Evolutionary conservation across 1,139 yeast species (phyloP).

Genomic region (Pichia sp.): DNA sequence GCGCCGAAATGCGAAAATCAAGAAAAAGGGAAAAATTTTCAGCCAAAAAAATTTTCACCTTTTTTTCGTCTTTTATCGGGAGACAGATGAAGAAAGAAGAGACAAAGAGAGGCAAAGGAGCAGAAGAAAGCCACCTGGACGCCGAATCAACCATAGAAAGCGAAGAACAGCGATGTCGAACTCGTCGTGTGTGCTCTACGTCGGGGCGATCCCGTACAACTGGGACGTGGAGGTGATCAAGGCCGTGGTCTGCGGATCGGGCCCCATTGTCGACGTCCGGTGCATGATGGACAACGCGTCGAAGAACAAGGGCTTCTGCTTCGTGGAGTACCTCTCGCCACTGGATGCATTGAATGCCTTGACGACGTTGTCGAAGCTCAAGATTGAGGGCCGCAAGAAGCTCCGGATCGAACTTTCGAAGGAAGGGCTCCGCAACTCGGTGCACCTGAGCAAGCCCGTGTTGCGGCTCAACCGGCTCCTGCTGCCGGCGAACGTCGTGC

Average conservation of each 20-base stretch:
- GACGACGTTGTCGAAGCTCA: conserved; percentile 40
- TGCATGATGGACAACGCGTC: conserved; percentile 58
- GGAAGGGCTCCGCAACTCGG: conserved; percentile 48
- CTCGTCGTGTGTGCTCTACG: conserved; percentile 42
- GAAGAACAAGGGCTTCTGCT: conserved; percentile 63
- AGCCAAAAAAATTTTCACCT: conserved; percentile 3
- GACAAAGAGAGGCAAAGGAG: background rate
- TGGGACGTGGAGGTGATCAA: conserved; percentile 56
- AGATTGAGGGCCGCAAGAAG: conserved; percentile 40
- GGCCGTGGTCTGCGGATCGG: conserved; percentile 62
- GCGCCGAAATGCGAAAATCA: conserved; percentile 2
- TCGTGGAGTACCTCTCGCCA: conserved; percentile 52
- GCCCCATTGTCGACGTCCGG: conserved; percentile 58
- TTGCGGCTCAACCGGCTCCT: conserved; percentile 40
- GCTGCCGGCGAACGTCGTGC: conserved; percentile 50
- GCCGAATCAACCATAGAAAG: background rate
- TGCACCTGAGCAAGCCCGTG: conserved; percentile 39
- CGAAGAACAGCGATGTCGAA: conserved; percentile 8
- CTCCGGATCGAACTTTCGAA: conserved; percentile 57
- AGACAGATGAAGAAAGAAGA: too few relatives aligned
- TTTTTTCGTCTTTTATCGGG: background rate
- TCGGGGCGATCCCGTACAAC: conserved; percentile 65
- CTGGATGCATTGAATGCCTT: conserved; percentile 51
- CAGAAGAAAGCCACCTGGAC: background rate
- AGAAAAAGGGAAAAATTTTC: background rate